Evolutionary conservation across 495 filamentous ascomycete species (phyloP), one percentile per base, ranked within the genome.

Genomic region (Penicillium pulvis): DNA sequence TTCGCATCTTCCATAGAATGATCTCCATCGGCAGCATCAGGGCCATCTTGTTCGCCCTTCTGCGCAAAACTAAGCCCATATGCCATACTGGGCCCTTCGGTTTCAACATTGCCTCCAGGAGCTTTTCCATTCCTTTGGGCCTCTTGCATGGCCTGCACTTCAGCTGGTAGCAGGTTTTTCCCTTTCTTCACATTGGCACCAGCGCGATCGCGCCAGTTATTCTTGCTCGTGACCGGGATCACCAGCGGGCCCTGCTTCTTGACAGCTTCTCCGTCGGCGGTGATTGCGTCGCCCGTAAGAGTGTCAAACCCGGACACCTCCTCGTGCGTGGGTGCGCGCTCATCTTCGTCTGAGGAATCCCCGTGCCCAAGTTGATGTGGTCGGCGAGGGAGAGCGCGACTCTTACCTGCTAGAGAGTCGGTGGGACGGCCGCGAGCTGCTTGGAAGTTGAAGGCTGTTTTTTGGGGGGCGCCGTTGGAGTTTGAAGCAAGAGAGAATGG

Each of bases 151-250:
- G 80, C 75, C 60, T 81, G 80, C 3, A 82, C 78, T 59, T 83
- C 80, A 23, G 74, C 69, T 8, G 81, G 80, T 9, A 86, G 69
- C 8, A 82, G 60, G 51, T 83, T 83, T 66, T 77, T 73, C 49
- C 78, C 77, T 52, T 82, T 83, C 52, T 76, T 76, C 46, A 86
- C 81, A 56, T 77, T 78, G 4, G 65, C 54, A 9, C 75, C 76
- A 1, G 76, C 59, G 11, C 77, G 69, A 56, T 86, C 86, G 64
- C 85, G 84, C 89, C 89, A 91, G 66, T 92, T 85, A 50, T 87
- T 84, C 67, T 88, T 90, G 69, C 80, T 81, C 56, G 86, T 79
- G 12, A 81, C 81, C 12, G 78, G 78, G 53, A 94, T 94, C 24
- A 90, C 80, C 24, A 90, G 72, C 12, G 82, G 53, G 80, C 51